phyloP scores from a whole-genome alignment of 106 monocot genomes.

The Allium cepa region DNA sequence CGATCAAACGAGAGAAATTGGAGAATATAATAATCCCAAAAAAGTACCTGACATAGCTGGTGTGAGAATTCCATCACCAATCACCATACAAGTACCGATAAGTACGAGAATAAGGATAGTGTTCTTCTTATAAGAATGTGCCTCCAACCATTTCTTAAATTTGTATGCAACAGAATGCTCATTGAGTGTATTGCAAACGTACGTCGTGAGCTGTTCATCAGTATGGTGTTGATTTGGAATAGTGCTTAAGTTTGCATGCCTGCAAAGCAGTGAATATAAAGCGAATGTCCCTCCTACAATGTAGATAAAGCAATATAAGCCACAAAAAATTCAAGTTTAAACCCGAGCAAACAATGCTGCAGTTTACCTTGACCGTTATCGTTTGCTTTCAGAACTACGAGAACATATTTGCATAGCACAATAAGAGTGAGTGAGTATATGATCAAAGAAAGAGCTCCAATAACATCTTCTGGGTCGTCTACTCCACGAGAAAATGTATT shows the following conservation, averaged over 20 bases:
- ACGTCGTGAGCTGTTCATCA: slow-evolving; percentile 84
- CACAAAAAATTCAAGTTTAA: background rate
- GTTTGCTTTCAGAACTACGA: slow-evolving; percentile 78
- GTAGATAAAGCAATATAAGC: background rate
- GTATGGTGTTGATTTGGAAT: slow-evolving; percentile 90
- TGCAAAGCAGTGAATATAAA: slow-evolving; percentile 71
- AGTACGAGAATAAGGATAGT: slow-evolving; percentile 78
- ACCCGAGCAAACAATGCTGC: background rate
- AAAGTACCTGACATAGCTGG: slow-evolving; percentile 79
- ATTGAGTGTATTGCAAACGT: slow-evolving; percentile 56
- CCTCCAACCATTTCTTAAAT: slow-evolving; percentile 68
- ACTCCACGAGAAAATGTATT: slow-evolving; percentile 78
- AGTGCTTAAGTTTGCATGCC: slow-evolving; percentile 80
- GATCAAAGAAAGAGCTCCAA: slow-evolving; percentile 92
- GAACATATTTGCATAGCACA: slow-evolving; percentile 79
- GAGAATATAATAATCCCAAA: background rate
- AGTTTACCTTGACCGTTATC: slow-evolving; percentile 85
- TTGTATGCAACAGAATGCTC: slow-evolving; percentile 73
- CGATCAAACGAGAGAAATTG: too few species aligned
- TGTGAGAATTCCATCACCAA: slow-evolving; percentile 91
- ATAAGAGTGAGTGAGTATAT: slow-evolving; percentile 85
- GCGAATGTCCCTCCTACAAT: slow-evolving; percentile 74
- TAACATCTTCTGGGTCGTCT: slow-evolving; percentile 57
- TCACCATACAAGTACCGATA: slow-evolving; percentile 76
- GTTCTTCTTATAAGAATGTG: slow-evolving; percentile 64